A percentile compares a stretch with the other conserved stretches of the same genome.
Conservation (phyloP, 2,329 filamentous ascomycete species). For the Blastomyces parvus region DNA sequence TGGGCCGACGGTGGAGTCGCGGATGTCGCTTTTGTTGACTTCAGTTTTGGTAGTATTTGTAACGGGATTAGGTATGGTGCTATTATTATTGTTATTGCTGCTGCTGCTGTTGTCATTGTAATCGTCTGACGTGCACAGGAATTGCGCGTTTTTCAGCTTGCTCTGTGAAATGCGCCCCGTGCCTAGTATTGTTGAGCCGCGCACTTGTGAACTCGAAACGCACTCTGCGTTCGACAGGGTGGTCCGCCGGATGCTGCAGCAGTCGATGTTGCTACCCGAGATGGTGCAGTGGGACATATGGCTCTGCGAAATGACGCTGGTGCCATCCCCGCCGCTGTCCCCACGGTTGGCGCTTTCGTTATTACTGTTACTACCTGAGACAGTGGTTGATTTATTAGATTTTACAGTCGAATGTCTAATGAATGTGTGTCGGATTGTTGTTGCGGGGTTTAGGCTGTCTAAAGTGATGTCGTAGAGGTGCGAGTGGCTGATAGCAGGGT, state of each 20-base stretch:
- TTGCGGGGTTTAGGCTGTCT: background rate
- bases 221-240: background rate
- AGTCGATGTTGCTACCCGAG: background rate
- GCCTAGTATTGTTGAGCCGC: background rate
- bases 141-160: background rate
- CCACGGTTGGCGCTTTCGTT: background rate
- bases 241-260: background rate
- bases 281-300: background rate
- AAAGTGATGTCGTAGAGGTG: background rate
- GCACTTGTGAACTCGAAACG: background rate
- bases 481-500: background rate
- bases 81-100: background rate
- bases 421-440: background rate
- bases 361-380: background rate
- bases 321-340: background rate
- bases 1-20: background rate
- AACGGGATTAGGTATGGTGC: background rate
- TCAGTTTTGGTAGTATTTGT: too few relatives aligned
- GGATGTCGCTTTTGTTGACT: background rate
- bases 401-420: background rate
- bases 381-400: background rate
- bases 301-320: background rate
- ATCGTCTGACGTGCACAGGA: background rate
- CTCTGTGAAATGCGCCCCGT: background rate
- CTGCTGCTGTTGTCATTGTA: too few relatives aligned